A percentile compares a stretch with the other conserved stretches of the same genome.
Evolutionary conservation across 306 rosid species (phyloP).

Genomic region (Senna siamea): DNA sequence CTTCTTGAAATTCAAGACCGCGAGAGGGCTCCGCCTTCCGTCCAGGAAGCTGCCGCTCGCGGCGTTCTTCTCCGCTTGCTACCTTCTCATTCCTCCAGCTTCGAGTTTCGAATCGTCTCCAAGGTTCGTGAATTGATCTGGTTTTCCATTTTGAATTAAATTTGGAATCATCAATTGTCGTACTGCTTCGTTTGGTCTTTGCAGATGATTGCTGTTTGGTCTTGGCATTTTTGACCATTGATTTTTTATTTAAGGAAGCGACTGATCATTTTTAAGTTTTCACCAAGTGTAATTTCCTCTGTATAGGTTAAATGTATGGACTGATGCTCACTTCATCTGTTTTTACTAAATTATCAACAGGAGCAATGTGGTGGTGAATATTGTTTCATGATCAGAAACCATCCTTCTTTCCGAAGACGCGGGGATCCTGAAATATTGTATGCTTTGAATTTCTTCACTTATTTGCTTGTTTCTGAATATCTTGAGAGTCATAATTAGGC

Average conservation of each 20-base stretch:
- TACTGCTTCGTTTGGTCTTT: not conserved
- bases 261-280: not conserved
- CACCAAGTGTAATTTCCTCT: not conserved
- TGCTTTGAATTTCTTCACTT: slow-evolving; percentile 31
- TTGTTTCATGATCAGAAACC: slow-evolving; percentile 69
- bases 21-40: slow-evolving; percentile 58
- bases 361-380: slow-evolving; percentile 68
- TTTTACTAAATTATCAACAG: slow-evolving; percentile 37
- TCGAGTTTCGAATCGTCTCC: slow-evolving; percentile 65
- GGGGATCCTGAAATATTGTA: slow-evolving; percentile 74
- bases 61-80: slow-evolving; percentile 73
- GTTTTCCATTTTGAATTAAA: not conserved
- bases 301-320: not conserved
- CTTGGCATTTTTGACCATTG: not conserved
- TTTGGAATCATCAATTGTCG: not conserved
- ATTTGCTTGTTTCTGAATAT: not conserved
- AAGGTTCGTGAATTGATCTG: slow-evolving; percentile 42
- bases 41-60: slow-evolving; percentile 77
- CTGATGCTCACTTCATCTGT: not conserved
- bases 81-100: slow-evolving; percentile 70
- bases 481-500: not conserved
- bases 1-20: slow-evolving; percentile 73
- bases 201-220: not conserved
- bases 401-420: slow-evolving; percentile 50
- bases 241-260: not conserved